Base-by-base conservation (phyloP, 805 yeast species). In the Yarrowia sp. region DNA sequence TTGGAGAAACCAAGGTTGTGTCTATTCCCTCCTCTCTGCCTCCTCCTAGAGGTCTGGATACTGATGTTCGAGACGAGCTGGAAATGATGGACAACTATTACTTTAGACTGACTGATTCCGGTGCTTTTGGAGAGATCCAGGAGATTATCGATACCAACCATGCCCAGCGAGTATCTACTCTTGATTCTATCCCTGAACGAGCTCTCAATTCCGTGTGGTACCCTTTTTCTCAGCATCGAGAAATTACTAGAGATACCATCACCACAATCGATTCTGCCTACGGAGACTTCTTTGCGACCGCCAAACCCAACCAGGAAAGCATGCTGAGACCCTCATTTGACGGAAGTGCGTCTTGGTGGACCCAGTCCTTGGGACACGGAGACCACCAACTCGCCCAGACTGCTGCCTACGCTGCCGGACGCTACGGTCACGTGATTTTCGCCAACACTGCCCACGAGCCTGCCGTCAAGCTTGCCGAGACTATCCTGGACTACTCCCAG, bases 271-370 rank as follows among this genome's bases (percentile, higher is more conserved):
- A 73, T 49, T 73, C 75, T 36, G 75, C 75, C 32, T 53, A 71
- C 45, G 73, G 72, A 11, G 73, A 73, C 68, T 70, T 59, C 43
- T 73, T 71, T 32, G 72, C 72, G 12, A 58, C 71, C 1, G 46
- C 64, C 22, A 58, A 45, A 14, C 32, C 40, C 26, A 19, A 35
- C 8, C 22, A 67, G 3, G 58, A 59, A 4, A 52, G 11, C 16
- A n/a, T 52, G 15, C 56, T 72, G n/a, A 15, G 48, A 8, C 66
- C 73, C 16, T 69, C 74, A 0, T 71, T 72, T 42, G 74, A 72
- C 36, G 74, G 74, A 4, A 72, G 74, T 43, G 75, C 75, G 10
- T 74, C 76, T 2, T 74, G 76, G 76, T 74, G 76, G 76, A 74
- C 75, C 19, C 75, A 74, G 46, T 74, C 75, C 0, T 66, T 74